These are phyloP conservation scores for Phialophora macrospora DNA, from an alignment of 2,329 filamentous ascomycete species.

Conservation along the genomic window DNA sequence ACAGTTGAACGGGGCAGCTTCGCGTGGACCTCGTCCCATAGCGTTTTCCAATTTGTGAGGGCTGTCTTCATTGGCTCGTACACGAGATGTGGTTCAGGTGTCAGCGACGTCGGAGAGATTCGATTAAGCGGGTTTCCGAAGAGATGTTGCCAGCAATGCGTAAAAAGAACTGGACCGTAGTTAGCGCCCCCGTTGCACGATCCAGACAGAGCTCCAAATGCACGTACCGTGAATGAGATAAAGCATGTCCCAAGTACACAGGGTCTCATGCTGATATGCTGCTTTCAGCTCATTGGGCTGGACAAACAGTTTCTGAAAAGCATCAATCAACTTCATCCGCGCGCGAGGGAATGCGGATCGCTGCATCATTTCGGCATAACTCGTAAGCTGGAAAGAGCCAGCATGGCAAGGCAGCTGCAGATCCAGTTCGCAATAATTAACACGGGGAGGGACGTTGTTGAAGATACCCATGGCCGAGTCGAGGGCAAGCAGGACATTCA, in stretches of 20 bases:
- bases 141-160: constrained; percentile 51
- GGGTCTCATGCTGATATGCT: constrained; percentile 26
- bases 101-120: constrained; percentile 27
- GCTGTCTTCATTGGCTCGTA: constrained; percentile 45
- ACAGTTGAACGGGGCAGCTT: constrained; percentile 43
- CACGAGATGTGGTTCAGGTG: constrained; percentile 12
- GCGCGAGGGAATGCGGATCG: constrained; percentile 38
- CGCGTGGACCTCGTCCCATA: constrained; percentile 46
- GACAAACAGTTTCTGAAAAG: constrained; percentile 48
- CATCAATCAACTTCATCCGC: constrained; percentile 47
- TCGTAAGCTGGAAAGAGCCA: constrained; percentile 46
- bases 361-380: constrained; percentile 45
- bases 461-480: constrained; percentile 55
- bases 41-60: constrained; percentile 47
- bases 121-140: constrained; percentile 43
- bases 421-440: constrained; percentile 49
- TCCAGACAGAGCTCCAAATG: neutral
- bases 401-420: constrained; percentile 52
- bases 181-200: neutral
- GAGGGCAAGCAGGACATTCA: constrained; percentile 49
- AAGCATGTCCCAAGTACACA: constrained; percentile 50
- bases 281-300: constrained; percentile 21
- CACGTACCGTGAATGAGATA: constrained; percentile 49
- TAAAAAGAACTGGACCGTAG: constrained; percentile 44
- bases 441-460: constrained; percentile 52